phyloP scores from a whole-genome alignment of 2,329 filamentous ascomycete species.

The Cladophialophora chaetospira region DNA sequence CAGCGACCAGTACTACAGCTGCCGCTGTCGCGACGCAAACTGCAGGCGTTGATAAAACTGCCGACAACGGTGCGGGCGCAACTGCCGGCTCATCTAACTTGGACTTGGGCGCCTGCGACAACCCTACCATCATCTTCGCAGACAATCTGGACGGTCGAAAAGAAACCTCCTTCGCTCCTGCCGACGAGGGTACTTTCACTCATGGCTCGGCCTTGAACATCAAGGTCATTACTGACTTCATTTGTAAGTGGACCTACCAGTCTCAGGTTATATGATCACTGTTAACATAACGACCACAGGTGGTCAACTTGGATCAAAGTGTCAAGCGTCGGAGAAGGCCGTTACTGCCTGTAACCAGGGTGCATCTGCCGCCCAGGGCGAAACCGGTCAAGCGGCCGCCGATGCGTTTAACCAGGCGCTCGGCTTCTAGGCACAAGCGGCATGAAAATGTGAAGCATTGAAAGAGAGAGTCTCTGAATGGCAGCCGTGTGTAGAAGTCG shows the following conservation, averaged over 20 bases:
- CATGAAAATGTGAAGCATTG: not conserved
- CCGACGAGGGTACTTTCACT: conserved; percentile 49
- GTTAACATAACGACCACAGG: conserved; percentile 6
- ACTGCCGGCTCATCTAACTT: conserved; percentile 39
- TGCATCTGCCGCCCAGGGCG: conserved; percentile 11
- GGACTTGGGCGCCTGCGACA: conserved; percentile 46
- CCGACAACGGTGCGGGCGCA: conserved; percentile 5
- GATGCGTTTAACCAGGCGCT: conserved; percentile 21
- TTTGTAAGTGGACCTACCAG: conserved; percentile 38
- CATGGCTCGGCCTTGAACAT: conserved; percentile 57
- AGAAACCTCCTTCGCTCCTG: conserved; percentile 47
- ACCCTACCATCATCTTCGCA: conserved; percentile 55
- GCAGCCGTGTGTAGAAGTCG: too few relatives aligned
- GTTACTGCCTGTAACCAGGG: conserved; percentile 18
- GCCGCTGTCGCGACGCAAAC: conserved; percentile 9
- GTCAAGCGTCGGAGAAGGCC: conserved; percentile 37
- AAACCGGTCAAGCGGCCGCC: conserved; percentile 24
- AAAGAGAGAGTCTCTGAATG: not conserved
- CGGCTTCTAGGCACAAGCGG: conserved; percentile 1
- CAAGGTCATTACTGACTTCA: conserved; percentile 52
- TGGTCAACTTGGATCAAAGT: conserved; percentile 43
- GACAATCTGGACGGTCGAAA: conserved; percentile 51
- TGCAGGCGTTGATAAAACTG: too few relatives aligned
- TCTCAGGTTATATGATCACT: not conserved
- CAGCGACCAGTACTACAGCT: too few relatives aligned